Conservation (phyloP, 768 basidiomycete genomes). For the Cyclocybe aegerita region DNA sequence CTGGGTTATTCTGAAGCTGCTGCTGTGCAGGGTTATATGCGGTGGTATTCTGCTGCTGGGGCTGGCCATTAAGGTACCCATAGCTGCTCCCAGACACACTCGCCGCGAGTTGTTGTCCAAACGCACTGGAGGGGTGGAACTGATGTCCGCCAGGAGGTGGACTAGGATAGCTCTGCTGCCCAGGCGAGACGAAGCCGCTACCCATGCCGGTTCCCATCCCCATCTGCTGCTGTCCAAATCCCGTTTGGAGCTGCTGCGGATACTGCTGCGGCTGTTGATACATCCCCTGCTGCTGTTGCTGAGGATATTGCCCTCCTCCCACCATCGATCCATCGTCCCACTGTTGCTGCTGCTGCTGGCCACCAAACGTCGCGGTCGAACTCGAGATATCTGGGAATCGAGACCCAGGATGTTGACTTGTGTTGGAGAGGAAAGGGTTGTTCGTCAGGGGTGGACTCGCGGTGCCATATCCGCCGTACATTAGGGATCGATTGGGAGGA, state of each 20-base stretch:
- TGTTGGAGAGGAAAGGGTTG: constrained; percentile 62
- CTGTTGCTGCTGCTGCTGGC: constrained; percentile 19
- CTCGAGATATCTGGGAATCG: constrained; percentile 67
- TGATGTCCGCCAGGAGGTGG: constrained; percentile 7
- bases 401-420: constrained; percentile 44
- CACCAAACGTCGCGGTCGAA: constrained; percentile 25
- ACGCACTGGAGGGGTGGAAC: constrained; percentile 54
- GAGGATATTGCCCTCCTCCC: constrained; percentile 27
- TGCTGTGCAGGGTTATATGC: constrained; percentile 45
- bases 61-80: constrained; percentile 32
- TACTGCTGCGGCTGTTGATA: constrained; percentile 31
- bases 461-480: constrained; percentile 45
- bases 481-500: constrained; percentile 18
- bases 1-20: constrained; percentile 45
- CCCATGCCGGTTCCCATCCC: constrained; percentile 2
- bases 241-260: constrained; percentile 7
- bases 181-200: constrained; percentile 15
- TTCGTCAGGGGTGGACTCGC: constrained; percentile 44
- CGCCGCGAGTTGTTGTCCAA: constrained; percentile 53
- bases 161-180: constrained; percentile 10
- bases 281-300: constrained; percentile 34
- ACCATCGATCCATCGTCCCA: constrained; percentile 14
- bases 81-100: constrained; percentile 40
- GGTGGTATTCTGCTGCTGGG: constrained; percentile 26
- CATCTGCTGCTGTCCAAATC: constrained; percentile 12